Conservation (phyloP, 805 yeast species). For the Yarrowia osloensis region DNA sequence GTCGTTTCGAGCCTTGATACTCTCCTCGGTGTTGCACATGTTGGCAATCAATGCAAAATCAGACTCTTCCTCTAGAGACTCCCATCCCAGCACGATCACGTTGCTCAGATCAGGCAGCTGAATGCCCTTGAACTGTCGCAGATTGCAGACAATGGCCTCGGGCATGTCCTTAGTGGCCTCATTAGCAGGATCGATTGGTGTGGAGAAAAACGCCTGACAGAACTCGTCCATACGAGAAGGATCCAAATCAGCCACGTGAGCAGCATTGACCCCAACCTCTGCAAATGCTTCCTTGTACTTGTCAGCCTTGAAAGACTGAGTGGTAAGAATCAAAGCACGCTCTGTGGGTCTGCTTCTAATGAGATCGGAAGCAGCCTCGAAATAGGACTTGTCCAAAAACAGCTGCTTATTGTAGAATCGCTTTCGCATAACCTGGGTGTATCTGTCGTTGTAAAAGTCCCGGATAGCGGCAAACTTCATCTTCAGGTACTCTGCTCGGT, state of each 20-base stretch:
- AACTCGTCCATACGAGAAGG: conserved; percentile 12
- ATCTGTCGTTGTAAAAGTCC: conserved; percentile 24
- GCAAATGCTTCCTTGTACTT: conserved; percentile 24
- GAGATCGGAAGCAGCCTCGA: conserved; percentile 14
- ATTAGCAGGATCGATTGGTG: background rate
- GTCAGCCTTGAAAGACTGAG: conserved; percentile 19
- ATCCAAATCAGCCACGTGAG: conserved; percentile 19
- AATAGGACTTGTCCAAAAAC: background rate
- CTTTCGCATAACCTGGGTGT: background rate
- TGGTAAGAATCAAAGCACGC: conserved; percentile 3
- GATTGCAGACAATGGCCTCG: conserved; percentile 17
- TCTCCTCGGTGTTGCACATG: conserved; percentile 20
- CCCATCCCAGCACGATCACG: conserved; percentile 26
- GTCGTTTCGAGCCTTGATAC: conserved; percentile 10
- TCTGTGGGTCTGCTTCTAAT: background rate
- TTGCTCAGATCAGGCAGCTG: background rate
- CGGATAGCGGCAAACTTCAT: conserved; percentile 16
- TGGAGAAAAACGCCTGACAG: background rate
- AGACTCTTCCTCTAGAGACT: conserved; percentile 21
- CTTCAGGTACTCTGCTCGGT: background rate
- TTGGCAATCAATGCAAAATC: conserved; percentile 16
- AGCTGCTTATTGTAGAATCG: conserved; percentile 21
- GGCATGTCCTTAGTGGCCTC: conserved; percentile 19
- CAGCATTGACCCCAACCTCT: conserved; percentile 13
- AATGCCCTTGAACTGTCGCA: conserved; percentile 14